Conservation (phyloP, 108 stramenopile species). For the Nitzschia palea region DNA sequence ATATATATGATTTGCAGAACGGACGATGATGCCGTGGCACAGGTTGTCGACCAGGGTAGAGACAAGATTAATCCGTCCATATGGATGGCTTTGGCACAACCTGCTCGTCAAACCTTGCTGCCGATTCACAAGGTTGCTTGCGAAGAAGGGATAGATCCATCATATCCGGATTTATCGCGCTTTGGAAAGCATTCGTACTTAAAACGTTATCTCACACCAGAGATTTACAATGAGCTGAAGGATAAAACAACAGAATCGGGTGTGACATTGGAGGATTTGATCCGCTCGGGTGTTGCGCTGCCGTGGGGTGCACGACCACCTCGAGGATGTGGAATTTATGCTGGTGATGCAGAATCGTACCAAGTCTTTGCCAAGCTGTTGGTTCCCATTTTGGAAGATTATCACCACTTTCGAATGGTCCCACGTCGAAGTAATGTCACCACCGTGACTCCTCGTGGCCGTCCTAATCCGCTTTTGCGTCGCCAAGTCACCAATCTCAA, state of each 20-base stretch:
- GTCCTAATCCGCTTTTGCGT: slow-evolving; percentile 31
- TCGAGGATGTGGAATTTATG: slow-evolving; percentile 77
- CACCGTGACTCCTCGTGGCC: slow-evolving; percentile 14
- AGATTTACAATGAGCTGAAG: slow-evolving; percentile 55
- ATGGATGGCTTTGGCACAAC: slow-evolving; percentile 10
- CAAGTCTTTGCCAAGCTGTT: slow-evolving; percentile 71
- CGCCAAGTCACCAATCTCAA: slow-evolving; percentile 71
- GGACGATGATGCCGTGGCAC: background rate
- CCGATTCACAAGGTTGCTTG: slow-evolving; percentile 9
- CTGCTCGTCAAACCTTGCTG: slow-evolving; percentile 4
- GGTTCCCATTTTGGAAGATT: slow-evolving; percentile 75
- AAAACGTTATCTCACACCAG: slow-evolving; percentile 69
- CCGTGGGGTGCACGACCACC: slow-evolving; percentile 83
- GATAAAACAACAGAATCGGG: slow-evolving; percentile 51
- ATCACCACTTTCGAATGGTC: slow-evolving; percentile 44
- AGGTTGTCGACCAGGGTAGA: background rate
- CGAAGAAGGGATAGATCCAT: slow-evolving; percentile 14
- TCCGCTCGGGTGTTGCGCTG: slow-evolving; percentile 57
- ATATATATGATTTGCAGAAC: background rate
- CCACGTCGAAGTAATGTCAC: slow-evolving; percentile 5
- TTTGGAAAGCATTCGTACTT: slow-evolving; percentile 53
- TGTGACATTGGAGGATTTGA: slow-evolving; percentile 72
- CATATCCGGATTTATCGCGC: slow-evolving; percentile 48
- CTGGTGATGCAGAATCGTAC: slow-evolving; percentile 90
- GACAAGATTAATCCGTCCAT: background rate